Percentiles rank a stretch among this genome's conserved stretches.
Conservation (phyloP, 192 early-diverging fungal species). For the Backusella circina region DNA sequence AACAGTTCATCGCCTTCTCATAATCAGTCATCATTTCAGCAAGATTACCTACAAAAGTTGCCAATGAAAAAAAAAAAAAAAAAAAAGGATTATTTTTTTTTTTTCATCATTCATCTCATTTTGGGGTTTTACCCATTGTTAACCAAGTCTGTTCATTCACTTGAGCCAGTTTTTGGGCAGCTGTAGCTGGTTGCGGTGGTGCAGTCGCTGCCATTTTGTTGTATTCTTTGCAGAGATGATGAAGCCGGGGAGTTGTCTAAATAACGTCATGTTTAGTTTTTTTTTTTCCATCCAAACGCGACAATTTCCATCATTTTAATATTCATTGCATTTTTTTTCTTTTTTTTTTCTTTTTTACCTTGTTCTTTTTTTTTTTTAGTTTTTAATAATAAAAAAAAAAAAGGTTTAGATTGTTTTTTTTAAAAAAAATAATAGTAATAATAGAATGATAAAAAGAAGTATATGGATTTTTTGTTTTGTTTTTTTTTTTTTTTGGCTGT, state of each 20-base stretch:
- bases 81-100: not conserved
- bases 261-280: not conserved
- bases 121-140: slow-evolving; percentile 43
- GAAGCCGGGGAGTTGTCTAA: too few species aligned
- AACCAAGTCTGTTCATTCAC: slow-evolving; percentile 63
- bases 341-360: not conserved
- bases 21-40: slow-evolving; percentile 53
- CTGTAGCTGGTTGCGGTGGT: slow-evolving; percentile 16
- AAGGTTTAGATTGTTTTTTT: not conserved
- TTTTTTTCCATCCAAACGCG: not conserved
- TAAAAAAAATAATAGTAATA: not conserved
- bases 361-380: not conserved
- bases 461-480: too few species aligned
- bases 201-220: not conserved
- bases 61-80: not conserved
- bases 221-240: not conserved
- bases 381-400: not conserved
- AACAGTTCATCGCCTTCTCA: slow-evolving; percentile 82
- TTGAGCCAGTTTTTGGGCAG: slow-evolving; percentile 42
- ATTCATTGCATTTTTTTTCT: too few species aligned
- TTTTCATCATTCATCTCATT: not conserved
- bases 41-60: slow-evolving; percentile 19
- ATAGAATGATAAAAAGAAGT: not conserved
- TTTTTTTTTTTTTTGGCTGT: too few species aligned
- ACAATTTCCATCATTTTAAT: not conserved